Percentiles rank a stretch among this genome's conserved stretches.
Conservation (phyloP, 176 grass and related monocot species). For the Themeda triandra region DNA sequence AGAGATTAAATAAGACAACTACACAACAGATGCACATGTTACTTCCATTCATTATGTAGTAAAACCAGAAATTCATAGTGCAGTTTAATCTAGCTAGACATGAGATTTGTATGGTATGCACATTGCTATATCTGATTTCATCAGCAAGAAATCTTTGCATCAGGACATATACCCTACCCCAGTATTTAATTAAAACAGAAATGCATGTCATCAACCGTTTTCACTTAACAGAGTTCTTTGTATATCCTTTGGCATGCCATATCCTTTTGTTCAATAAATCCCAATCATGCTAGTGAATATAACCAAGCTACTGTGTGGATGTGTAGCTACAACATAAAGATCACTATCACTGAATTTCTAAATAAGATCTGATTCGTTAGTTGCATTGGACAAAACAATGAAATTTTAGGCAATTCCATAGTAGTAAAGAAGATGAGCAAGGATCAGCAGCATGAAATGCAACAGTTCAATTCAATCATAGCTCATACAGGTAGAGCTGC, state of each 20-base stretch:
- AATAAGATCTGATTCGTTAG: not conserved
- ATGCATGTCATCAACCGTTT: not conserved
- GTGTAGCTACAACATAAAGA: too few species aligned
- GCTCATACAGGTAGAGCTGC: slow-evolving; percentile 4
- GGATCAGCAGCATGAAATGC: not conserved
- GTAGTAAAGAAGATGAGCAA: not conserved
- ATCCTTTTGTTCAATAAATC: too few species aligned
- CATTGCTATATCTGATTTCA: not conserved
- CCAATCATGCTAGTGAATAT: not conserved
- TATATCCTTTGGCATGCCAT: too few species aligned
- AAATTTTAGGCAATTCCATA: not conserved
- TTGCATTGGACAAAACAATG: not conserved
- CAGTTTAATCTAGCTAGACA: not conserved
- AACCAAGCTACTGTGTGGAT: not conserved
- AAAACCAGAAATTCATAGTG: not conserved
- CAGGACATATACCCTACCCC: not conserved
- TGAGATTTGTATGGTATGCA: not conserved
- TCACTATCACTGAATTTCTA: not conserved
- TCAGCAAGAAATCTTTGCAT: not conserved
- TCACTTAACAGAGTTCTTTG: too few species aligned
- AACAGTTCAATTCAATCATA: not conserved
- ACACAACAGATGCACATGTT: not conserved
- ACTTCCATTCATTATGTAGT: not conserved
- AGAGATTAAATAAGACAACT: not conserved
- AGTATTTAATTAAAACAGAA: not conserved